Evolutionary conservation across 164 flowering plant species (phyloP), one percentile per base, ranked within the genome.

Genomic region (Vitis labrusca): DNA sequence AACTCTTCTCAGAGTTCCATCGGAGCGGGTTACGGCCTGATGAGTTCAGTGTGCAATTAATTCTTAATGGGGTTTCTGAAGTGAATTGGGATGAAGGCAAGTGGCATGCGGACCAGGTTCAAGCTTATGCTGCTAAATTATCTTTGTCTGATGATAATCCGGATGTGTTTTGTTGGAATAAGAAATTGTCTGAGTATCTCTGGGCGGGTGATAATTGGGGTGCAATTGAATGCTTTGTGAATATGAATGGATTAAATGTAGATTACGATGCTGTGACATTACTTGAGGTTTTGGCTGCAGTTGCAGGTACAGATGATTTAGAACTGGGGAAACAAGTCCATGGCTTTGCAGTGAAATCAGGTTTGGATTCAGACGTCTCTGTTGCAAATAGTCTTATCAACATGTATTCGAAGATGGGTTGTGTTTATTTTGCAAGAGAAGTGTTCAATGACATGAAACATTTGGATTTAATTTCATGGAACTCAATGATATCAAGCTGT

Each of bases 401-500:
- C 54, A 84, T 85, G 89, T 85, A 85, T 71, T 70, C 79, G 9
- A 88, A 83, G 70, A 68, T 70, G 50, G 81, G 81, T 2, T 54
- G 55, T 53, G 60, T 83, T 57, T 59, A 27, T 66, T 67, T 48
- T 70, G 80, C 85, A 47, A 23, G 56, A 32, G 51, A 53, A 59
- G 74, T 85, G 50, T 88, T 88, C 55, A 37, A 48, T 60, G 58
- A 69, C 50, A 81, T 82, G 86, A 63, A 72, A 62, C 82, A 84
- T 27, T 16, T 68, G 70, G 88, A 85, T 78, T 66, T 88, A 57
- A 67, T 88, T 61, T 85, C 91, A 3, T 88, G 91, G 91, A 85
- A 85, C 74, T 77, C 87, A 1, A 80, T 88, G 79, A 84, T 88
- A 65, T 74, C 88, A 17, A 67, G 79, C 67, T 84, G 65, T 67